These are phyloP conservation scores for Anthracocystis setariae DNA, from an alignment of 1,284 basidiomycete genomes.

Conservation along the genomic window DNA sequence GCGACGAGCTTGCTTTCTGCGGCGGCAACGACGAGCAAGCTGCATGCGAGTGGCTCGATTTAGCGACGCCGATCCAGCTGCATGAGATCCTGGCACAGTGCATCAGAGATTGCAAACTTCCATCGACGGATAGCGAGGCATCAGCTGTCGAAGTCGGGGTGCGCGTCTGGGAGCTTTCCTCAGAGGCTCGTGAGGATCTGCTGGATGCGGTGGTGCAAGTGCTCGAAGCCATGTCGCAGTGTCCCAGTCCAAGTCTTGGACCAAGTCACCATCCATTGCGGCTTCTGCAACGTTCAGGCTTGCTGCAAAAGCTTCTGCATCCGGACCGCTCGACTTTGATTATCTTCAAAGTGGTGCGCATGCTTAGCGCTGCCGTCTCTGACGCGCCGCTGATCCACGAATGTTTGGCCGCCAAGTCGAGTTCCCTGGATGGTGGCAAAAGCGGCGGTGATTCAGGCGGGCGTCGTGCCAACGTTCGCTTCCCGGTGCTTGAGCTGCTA, in stretches of 20 bases:
- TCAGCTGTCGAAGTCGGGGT: background rate
- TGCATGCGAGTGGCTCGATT: slow-evolving; percentile 2
- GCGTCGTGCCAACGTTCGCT: slow-evolving; percentile 25
- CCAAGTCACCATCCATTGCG: slow-evolving; percentile 21
- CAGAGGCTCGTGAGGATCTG: slow-evolving; percentile 31
- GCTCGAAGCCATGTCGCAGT: slow-evolving; percentile 27
- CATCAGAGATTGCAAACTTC: slow-evolving; percentile 26
- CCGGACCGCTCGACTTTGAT: slow-evolving; percentile 24
- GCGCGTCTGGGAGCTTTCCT: slow-evolving; percentile 13
- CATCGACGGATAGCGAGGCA: background rate
- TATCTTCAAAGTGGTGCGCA: slow-evolving; percentile 22
- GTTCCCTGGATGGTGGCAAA: background rate
- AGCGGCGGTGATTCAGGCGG: slow-evolving; percentile 2
- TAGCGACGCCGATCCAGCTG: slow-evolving; percentile 28
- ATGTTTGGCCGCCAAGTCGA: slow-evolving; percentile 29
- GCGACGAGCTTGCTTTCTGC: slow-evolving; percentile 23
- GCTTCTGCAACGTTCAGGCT: slow-evolving; percentile 22
- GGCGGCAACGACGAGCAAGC: slow-evolving; percentile 1
- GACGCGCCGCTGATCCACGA: slow-evolving; percentile 40
- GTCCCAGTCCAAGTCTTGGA: slow-evolving; percentile 9
- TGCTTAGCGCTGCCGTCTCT: slow-evolving; percentile 26
- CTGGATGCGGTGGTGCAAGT: slow-evolving; percentile 24
- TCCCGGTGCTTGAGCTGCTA: slow-evolving; percentile 53
- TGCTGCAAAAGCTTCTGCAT: slow-evolving; percentile 37
- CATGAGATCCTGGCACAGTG: slow-evolving; percentile 39